phyloP scores from a whole-genome alignment of 495 filamentous ascomycete genomes.

The Penicillium canariense region DNA sequence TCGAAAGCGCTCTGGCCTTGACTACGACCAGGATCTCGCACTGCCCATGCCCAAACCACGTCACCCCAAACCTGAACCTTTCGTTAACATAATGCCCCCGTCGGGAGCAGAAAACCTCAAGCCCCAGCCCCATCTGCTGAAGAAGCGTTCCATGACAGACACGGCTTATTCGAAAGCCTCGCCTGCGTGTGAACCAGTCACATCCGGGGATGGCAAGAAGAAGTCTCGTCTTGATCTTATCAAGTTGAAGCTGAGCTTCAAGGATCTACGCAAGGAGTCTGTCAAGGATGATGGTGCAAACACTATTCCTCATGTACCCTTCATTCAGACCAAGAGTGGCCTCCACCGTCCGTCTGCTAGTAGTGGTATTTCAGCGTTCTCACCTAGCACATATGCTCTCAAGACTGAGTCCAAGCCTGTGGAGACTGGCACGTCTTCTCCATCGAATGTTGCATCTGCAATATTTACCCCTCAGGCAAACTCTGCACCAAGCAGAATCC shows the following conservation, averaged over 20 bases:
- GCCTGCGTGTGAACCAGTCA: not conserved
- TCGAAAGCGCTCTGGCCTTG: slow-evolving; percentile 21
- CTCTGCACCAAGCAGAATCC: slow-evolving; percentile 3
- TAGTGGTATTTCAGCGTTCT: not conserved
- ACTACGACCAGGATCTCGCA: slow-evolving; percentile 32
- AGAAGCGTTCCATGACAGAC: slow-evolving; percentile 24
- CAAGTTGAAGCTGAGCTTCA: slow-evolving; percentile 35
- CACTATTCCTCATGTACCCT: slow-evolving; percentile 6
- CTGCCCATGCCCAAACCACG: slow-evolving; percentile 34
- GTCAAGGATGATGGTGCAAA: slow-evolving; percentile 11
- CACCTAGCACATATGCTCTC: not conserved
- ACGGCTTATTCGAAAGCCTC: not conserved
- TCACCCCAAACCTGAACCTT: not conserved
- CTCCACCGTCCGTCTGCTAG: not conserved
- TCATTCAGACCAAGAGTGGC: not conserved
- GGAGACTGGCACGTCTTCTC: not conserved
- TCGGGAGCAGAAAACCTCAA: not conserved
- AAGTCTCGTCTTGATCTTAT: slow-evolving; percentile 27
- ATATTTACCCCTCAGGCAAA: not conserved
- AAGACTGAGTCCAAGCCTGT: not conserved
- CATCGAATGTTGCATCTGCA: not conserved
- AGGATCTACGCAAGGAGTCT: slow-evolving; percentile 32
- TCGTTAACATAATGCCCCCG: not conserved
- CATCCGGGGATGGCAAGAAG: slow-evolving; percentile 21
- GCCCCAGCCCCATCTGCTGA: not conserved